Evolutionary conservation across 352 stramenopile species (phyloP), one percentile per base, ranked within the genome.

Genomic region (Phytophthora pisi): DNA sequence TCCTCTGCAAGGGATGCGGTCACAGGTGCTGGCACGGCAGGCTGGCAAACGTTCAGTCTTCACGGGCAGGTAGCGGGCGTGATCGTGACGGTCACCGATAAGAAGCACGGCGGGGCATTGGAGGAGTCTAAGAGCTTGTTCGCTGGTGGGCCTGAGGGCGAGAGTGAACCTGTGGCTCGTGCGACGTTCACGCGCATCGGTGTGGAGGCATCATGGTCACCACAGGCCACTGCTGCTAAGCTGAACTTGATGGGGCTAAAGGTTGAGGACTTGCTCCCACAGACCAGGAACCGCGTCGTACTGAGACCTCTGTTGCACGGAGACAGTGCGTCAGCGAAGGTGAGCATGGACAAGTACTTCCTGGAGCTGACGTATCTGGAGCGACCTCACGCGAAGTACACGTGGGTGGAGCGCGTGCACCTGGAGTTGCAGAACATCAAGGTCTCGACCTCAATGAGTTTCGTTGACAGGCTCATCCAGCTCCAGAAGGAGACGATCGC

Each of bases 371-470:
- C 75, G 16, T 95, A 93, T 72, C 55, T 89, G 3, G 84, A 90
- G 52, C 80, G 84, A n/a, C 71, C 78, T 18, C 84, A 95, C 53
- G 51, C 78, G 3, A 93, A 91, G 56, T 92, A 92, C 67, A 79
- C 68, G 20, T 92, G 75, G 69, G 73, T 95, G 18, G 87, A 95
- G 47, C 72, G 75, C 36, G 51, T 91, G 1, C 76, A 67, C 8
- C 66, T 91, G 1, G 74, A 90, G 55, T 49, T 91, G 30, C 85
- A 93, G 61, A 84, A 93, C 40, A 66, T 92, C 18, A 88, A 86
- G 43, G 34, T 93, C 3, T 75, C 84, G 54, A 93, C 87, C 7
- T 91, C 87, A 1, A 94, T 93, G 88, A 78, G 73, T 24, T 95
- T 95, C 56, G 78, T 95, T 8, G 77, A 93, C 65, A 79, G 88